phyloP scores from a whole-genome alignment of 2,329 filamentous ascomycete species.

The Tolypocladium pustulatum region DNA sequence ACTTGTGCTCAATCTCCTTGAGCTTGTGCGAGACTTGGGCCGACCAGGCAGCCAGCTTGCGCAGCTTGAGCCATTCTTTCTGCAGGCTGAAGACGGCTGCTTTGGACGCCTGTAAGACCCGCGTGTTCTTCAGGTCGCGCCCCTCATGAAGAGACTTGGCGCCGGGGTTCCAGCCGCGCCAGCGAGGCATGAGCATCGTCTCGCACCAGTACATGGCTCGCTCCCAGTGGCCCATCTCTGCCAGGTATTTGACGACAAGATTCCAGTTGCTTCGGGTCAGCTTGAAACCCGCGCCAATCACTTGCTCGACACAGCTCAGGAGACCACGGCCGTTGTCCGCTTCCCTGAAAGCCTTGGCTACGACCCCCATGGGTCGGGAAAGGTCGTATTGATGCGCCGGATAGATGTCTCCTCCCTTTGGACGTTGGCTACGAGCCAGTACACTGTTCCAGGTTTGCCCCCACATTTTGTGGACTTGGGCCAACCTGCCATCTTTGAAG shows the following conservation, averaged over 20 bases:
- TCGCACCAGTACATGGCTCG: conserved; percentile 70
- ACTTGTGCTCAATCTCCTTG: conserved; percentile 25
- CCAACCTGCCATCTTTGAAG: conserved; percentile 43
- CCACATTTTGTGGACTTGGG: conserved; percentile 59
- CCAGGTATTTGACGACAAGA: conserved; percentile 58
- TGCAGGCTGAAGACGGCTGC: conserved; percentile 36
- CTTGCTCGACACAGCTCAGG: conserved; percentile 37
- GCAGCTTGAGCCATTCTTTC: conserved; percentile 38
- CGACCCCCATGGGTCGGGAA: conserved; percentile 34
- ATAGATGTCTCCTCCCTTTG: conserved; percentile 22
- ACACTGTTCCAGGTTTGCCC: conserved; percentile 44
- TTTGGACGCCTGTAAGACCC: conserved; percentile 18
- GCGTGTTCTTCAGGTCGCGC: conserved; percentile 26
- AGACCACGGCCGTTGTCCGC: conserved; percentile 35
- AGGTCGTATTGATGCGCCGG: conserved; percentile 42
- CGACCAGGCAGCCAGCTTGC: conserved; percentile 38
- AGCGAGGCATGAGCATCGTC: conserved; percentile 63
- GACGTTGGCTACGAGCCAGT: conserved; percentile 20
- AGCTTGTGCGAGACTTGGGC: conserved; percentile 29
- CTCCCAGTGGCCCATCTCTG: conserved; percentile 44
- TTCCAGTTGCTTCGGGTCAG: conserved; percentile 77
- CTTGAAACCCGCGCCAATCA: conserved; percentile 57
- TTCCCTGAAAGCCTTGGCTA: conserved; percentile 34
- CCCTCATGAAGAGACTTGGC: conserved; percentile 17
- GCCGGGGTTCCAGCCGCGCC: conserved; percentile 56